A percentile compares a stretch with the other conserved stretches of the same genome.
phyloP scores from a whole-genome alignment of 106 monocot species.

The Dendrobium catenatum region DNA sequence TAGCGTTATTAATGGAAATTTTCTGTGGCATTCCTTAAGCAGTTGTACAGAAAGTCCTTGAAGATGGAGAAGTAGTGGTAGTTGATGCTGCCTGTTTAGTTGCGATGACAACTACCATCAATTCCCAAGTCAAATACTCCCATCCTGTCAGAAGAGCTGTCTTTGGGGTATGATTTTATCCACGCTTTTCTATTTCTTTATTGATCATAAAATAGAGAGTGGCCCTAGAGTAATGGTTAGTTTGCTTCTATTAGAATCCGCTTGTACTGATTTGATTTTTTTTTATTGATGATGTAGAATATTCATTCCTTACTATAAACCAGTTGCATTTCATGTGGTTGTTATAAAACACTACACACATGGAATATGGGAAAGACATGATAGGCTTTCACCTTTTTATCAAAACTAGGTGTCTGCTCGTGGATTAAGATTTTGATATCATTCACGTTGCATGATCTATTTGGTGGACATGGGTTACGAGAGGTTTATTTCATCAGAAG shows the following conservation, averaged over 20 bases:
- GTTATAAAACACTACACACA: too few relatives aligned
- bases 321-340: background rate
- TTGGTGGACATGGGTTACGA: background rate
- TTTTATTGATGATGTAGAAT: background rate
- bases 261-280: background rate
- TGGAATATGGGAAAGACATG: too few relatives aligned
- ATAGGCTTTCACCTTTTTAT: background rate
- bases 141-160: constrained; percentile 58
- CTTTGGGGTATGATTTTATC: constrained; percentile 61
- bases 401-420: too few relatives aligned
- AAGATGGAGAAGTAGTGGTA: constrained; percentile 57
- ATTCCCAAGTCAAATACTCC: constrained; percentile 57
- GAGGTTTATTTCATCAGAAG: too few relatives aligned
- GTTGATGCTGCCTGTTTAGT: constrained; percentile 75
- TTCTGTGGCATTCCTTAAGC: background rate
- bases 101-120: constrained; percentile 66
- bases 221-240: background rate
- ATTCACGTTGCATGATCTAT: background rate
- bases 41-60: constrained; percentile 94
- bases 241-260: background rate
- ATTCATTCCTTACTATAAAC: background rate
- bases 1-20: background rate
- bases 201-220: background rate
- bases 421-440: background rate
- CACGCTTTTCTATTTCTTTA: background rate